Base-by-base conservation (phyloP, 352 stramenopile genomes). In the Pythium pyrilobum region DNA sequence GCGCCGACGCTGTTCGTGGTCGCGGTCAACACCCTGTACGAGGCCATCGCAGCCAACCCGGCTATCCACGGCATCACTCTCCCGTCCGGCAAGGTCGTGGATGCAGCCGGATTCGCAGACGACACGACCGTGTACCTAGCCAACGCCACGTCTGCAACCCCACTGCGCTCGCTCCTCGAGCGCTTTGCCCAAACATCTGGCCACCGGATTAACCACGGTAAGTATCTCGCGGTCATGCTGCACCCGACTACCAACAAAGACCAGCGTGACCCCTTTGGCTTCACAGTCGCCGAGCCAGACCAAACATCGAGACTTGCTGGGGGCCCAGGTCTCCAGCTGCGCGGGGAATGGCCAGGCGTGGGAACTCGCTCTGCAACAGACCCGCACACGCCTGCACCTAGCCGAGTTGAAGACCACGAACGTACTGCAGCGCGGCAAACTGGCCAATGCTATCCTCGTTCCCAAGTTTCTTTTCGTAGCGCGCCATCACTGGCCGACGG, bases 391-490 rank as follows among this genome's bases (percentile, higher is more conserved):
- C 5, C 24, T 62, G 5, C 23, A 39, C 10, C 24, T 50, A 5
- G 46, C 38, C 3, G 18, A 20, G 24, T 0, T 47, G 7, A 56
- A 62, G 20, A 62, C 55, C 2, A 56, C 45, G 11, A 43, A 62
- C 25, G 46, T 40, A 5, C n/a, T 52, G 0, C 55, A 62, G 21
- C 55, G 46, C 3, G 32, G 46, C 2, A 25, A 56, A 21, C 24
- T 62, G 5, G 23, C 28, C 1, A 21, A 25, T 2, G 46, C 46
- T 1, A 43, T 62, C 20, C 0, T 52, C 1, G 5, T 62, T 0
- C 55, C 55, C 3, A 62, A 62, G 38, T 40, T 56, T 9, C 31
- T 39, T 0, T 62, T 50, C 18, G 39, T 62, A 7, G 45, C 38
- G 0, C 28, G 46, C 0, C 55, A 62, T 21, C 5, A 18, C 37